Base-by-base conservation (phyloP, 305 asterid genomes). In the Coffea humblotiana region DNA sequence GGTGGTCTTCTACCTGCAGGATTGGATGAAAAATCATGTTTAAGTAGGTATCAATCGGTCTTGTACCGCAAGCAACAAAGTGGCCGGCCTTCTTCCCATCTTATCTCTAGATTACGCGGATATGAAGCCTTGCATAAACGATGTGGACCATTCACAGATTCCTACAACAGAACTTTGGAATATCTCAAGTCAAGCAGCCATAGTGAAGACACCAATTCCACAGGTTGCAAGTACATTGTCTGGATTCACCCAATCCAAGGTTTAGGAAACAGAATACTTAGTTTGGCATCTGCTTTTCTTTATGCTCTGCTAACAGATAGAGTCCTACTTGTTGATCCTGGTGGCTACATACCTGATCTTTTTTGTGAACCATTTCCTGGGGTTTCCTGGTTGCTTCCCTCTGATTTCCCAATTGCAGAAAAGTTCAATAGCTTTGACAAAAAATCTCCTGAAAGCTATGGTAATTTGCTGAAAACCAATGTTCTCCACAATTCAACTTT, bases 351-450 rank as follows among this genome's bases (percentile, higher is more conserved):
- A 35, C 84, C 91, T 0, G 93, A 90, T 52, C 92, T 93, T 43
- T 93, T 94, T 82, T 92, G 98, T 4, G 98, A 94, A 70, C 98
- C 98, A 0, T 93, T 94, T 85, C 97, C 97, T 0, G 90, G 87
- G 14, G 45, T 4, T 35, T 78, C 85, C 48, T 84, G 83, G 87
- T 66, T 76, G 15, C 73, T 82, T 45, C 85, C 88, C 23, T 47
- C 72, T 1, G 70, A 48, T 51, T 84, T 84, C 47, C 88, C 88
- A 0, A 27, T 80, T 12, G 11, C 12, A 6, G 43, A 37, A 14
- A 66, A 78, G 68, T 68, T 82, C 7, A 32, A 29, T 0, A 48
- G 25, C 25, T 79, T 79, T 21, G 2, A 71, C 58, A 65, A 54
- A 51, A 65, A 69, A 15, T 78, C 83, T 72, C 77, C 83, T 15